Conservation (phyloP, 2,329 filamentous ascomycete genomes). For the Coniella vitis region DNA sequence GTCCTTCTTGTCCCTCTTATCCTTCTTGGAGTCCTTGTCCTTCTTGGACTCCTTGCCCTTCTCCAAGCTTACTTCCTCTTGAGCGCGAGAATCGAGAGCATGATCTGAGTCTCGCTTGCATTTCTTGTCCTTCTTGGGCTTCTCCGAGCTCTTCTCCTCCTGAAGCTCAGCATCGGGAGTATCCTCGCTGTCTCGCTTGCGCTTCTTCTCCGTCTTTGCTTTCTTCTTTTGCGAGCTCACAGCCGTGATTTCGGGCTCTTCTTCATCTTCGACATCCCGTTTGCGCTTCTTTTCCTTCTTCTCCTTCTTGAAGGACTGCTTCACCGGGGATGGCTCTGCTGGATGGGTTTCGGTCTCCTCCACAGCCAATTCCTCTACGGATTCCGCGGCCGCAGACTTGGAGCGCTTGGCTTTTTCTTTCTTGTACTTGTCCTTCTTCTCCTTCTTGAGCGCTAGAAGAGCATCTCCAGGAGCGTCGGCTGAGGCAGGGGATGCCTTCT, state of each 20-base stretch:
- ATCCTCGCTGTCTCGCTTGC: conserved; percentile 17
- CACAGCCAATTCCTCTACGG: too few species aligned
- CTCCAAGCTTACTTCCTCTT: conserved; percentile 35
- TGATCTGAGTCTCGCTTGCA: too few species aligned
- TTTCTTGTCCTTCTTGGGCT: conserved; percentile 17
- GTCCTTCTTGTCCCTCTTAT: conserved; percentile 23
- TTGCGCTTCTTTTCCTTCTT: conserved; percentile 19
- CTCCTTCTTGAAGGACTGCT: conserved; percentile 16
- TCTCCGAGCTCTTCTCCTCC: conserved; percentile 17
- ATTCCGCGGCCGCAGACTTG: too few species aligned
- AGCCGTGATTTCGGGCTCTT: conserved; percentile 21
- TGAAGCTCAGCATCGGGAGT: conserved; percentile 21
- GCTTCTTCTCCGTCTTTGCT: conserved; percentile 28
- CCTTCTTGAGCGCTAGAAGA: too few species aligned
- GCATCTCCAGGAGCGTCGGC: too few species aligned
- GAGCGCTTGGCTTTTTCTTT: too few species aligned
- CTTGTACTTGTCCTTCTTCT: too few species aligned
- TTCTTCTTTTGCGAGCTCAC: conserved; percentile 35
- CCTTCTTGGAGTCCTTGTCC: conserved; percentile 25
- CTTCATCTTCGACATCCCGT: conserved; percentile 22
- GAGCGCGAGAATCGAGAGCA: conserved; percentile 23
- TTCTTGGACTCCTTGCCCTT: conserved; percentile 24
- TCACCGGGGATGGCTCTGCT: not conserved
- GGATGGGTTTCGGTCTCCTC: not conserved
- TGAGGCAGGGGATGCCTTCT: too few species aligned